Conservation (phyloP, 495 filamentous ascomycete genomes). For the Penicillium cosmopolitanum region DNA sequence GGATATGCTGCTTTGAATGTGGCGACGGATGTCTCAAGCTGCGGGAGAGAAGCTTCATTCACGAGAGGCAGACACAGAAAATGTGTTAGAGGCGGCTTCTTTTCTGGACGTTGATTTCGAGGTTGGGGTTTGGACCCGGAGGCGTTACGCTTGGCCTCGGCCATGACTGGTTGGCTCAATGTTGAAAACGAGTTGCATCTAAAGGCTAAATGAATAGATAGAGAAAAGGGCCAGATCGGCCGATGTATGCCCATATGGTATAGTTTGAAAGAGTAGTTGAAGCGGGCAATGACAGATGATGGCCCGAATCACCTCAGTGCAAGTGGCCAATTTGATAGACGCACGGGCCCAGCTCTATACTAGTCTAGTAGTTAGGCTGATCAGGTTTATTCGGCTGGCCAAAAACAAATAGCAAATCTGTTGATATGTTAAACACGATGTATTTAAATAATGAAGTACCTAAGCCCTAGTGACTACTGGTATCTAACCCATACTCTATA, state of each 20-base stretch:
- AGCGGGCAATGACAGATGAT: neutral
- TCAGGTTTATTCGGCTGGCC: no score
- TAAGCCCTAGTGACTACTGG: no score
- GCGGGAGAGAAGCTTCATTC: constrained; percentile 60
- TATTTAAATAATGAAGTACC: no score
- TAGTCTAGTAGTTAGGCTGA: no score
- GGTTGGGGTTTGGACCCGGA: constrained; percentile 7
- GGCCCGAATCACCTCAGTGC: neutral
- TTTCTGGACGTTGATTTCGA: constrained; percentile 20
- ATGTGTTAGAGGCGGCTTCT: constrained; percentile 68
- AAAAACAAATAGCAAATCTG: no score
- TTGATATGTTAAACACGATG: no score
- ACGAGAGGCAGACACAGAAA: constrained; percentile 86
- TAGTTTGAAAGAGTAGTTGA: neutral
- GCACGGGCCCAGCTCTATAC: neutral
- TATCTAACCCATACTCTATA: no score
- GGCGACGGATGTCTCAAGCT: constrained; percentile 63
- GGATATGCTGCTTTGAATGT: constrained; percentile 62
- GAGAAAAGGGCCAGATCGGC: neutral
- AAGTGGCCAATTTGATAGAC: neutral
- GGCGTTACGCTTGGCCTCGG: constrained; percentile 11
- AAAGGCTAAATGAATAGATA: neutral
- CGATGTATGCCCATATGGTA: neutral
- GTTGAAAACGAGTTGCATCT: constrained; percentile 2
- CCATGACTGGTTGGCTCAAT: constrained; percentile 17